Evolutionary conservation across 352 stramenopile species (phyloP).

Genomic region (Phytopythium helicoides): DNA sequence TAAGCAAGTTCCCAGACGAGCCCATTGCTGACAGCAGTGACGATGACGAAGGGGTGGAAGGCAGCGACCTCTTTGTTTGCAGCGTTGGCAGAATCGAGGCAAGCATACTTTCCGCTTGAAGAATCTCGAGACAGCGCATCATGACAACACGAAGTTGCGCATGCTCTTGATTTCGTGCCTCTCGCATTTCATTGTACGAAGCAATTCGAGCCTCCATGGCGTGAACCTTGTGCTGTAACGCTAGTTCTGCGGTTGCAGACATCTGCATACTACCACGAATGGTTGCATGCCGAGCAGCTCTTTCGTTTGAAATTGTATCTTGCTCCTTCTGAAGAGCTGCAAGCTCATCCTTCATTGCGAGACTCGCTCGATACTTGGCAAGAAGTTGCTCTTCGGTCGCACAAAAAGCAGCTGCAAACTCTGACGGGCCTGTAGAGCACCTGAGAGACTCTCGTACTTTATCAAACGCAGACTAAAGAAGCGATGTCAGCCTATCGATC

Average conservation of each 20-base stretch:
- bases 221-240: constrained; percentile 26
- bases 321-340: constrained; percentile 36
- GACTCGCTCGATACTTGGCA: constrained; percentile 58
- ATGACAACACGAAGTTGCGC: constrained; percentile 45
- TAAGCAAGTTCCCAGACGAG: not conserved
- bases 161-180: constrained; percentile 51
- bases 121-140: constrained; percentile 58
- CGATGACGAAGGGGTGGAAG: not conserved
- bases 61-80: not conserved
- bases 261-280: constrained; percentile 35
- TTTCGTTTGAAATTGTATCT: constrained; percentile 21
- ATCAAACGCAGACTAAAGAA: no score
- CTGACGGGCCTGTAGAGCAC: constrained; percentile 11
- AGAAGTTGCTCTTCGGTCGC: constrained; percentile 58
- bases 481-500: no score
- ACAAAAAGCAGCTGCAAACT: constrained; percentile 51
- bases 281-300: constrained; percentile 23
- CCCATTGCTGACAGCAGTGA: not conserved
- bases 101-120: constrained; percentile 43
- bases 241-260: constrained; percentile 25
- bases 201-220: constrained; percentile 22
- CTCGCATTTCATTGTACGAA: constrained; percentile 51
- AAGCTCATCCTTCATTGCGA: constrained; percentile 51
- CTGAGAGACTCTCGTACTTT: constrained; percentile 42
- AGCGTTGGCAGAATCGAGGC: constrained; percentile 4